These are phyloP conservation scores for Dactylellina haptotyla DNA, from an alignment of 2,329 filamentous ascomycete genomes.

Conservation along the genomic window DNA sequence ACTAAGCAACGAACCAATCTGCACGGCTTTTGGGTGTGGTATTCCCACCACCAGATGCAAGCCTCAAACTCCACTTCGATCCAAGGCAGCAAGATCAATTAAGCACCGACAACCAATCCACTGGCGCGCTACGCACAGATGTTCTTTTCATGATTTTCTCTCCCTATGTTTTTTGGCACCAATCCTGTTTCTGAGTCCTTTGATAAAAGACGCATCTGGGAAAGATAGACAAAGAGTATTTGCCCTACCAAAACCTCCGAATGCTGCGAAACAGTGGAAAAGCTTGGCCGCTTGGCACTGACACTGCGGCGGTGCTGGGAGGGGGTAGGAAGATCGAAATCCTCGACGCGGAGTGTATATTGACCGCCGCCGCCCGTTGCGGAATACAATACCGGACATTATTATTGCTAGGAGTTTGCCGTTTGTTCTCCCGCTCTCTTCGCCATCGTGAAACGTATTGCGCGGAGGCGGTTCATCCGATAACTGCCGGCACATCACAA, in stretches of 20 bases:
- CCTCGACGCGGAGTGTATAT: no score
- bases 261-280: slow-evolving; percentile 9
- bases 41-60: slow-evolving; percentile 1
- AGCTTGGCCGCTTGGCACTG: slow-evolving; percentile 29
- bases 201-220: slow-evolving; percentile 23
- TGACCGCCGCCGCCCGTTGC: not conserved
- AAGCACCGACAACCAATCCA: slow-evolving; percentile 16
- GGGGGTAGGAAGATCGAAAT: no score
- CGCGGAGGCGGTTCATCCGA: slow-evolving; percentile 14
- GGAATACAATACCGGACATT: no score
- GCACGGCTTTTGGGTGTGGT: not conserved
- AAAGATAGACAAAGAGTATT: slow-evolving; percentile 17
- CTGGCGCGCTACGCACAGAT: slow-evolving; percentile 44
- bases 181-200: not conserved
- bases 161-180: slow-evolving; percentile 14
- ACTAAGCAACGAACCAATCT: not conserved
- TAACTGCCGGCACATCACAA: slow-evolving; percentile 10
- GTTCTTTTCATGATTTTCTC: slow-evolving; percentile 1
- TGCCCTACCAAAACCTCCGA: slow-evolving; percentile 33
- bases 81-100: slow-evolving; percentile 14
- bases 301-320: no score
- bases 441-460: not conserved
- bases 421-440: not conserved
- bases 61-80: not conserved
- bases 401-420: no score